A percentile compares a stretch with the other conserved stretches of the same genome.
phyloP scores from a whole-genome alignment of 768 basidiomycete species.

The Kwoniella sp. region DNA sequence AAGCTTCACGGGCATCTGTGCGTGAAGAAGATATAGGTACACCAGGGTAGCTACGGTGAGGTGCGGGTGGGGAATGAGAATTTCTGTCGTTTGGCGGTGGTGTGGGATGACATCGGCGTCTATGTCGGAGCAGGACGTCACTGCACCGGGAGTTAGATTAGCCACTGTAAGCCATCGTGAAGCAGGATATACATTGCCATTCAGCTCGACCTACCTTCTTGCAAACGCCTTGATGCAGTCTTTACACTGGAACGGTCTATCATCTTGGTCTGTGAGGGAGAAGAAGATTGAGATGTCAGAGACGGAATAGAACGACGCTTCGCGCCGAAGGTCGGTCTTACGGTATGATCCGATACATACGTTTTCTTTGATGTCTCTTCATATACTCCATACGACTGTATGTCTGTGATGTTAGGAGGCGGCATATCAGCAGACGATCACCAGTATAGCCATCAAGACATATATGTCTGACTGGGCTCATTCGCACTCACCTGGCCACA shows the following conservation, averaged over 20 bases:
- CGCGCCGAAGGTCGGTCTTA: not conserved
- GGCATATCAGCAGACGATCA: not conserved
- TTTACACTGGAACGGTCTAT: conserved; percentile 56
- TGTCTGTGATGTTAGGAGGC: conserved; percentile 31
- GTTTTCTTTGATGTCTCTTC: conserved; percentile 57
- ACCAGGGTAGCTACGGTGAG: conserved; percentile 41
- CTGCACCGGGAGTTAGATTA: conserved; percentile 24
- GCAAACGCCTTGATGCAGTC: conserved; percentile 57
- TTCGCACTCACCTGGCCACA: conserved; percentile 45
- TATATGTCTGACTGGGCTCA: not conserved
- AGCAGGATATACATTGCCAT: not conserved
- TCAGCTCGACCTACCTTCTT: conserved; percentile 46
- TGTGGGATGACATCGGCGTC: conserved; percentile 55
- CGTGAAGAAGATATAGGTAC: conserved; percentile 48
- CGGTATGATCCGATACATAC: conserved; percentile 34
- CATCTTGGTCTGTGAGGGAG: conserved; percentile 53
- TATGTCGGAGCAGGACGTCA: conserved; percentile 57
- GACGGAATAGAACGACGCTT: not conserved
- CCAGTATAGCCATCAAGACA: not conserved
- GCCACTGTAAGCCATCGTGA: not conserved
- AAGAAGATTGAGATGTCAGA: not conserved
- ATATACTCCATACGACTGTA: conserved; percentile 58
- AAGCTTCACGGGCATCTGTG: conserved; percentile 39
- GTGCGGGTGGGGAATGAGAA: conserved; percentile 37
- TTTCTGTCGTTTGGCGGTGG: conserved; percentile 40